Evolutionary conservation across 192 early-diverging fungal species (phyloP).

Genomic region (Gigaspora rosea): DNA sequence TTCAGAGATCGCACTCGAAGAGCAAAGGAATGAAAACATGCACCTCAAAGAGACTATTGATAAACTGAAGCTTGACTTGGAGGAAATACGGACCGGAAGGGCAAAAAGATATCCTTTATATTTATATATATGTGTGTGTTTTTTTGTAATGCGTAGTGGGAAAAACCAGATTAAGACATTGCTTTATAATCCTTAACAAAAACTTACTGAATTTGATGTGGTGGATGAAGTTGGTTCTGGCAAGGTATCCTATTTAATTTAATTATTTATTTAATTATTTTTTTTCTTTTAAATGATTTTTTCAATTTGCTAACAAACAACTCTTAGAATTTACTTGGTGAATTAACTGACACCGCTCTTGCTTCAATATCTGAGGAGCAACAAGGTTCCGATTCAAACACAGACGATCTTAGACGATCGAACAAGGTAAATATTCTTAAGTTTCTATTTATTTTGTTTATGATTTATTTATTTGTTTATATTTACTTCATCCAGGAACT

Average conservation of each 20-base stretch:
- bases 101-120: constrained; percentile 23
- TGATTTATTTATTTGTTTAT: not conserved
- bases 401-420: not conserved
- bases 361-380: not conserved
- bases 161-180: not conserved
- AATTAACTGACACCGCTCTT: not conserved
- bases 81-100: constrained; percentile 38
- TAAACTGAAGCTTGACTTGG: constrained; percentile 43
- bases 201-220: constrained; percentile 19
- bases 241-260: not conserved
- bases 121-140: not conserved
- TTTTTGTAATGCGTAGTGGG: not conserved
- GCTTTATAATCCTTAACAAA: constrained; percentile 13
- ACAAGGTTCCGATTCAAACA: constrained; percentile 19
- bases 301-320: not conserved
- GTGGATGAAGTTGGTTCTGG: not conserved
- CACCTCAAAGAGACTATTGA: constrained; percentile 44
- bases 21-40: constrained; percentile 45
- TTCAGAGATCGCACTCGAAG: constrained; percentile 40
- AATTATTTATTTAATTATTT: not conserved
- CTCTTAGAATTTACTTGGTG: not conserved
- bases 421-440: not conserved
- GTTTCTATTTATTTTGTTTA: too few species aligned
- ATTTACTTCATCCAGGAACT: not conserved
- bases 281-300: too few species aligned